Base-by-base conservation (phyloP, 352 stramenopile species). In the Phytophthora agathidicida region DNA sequence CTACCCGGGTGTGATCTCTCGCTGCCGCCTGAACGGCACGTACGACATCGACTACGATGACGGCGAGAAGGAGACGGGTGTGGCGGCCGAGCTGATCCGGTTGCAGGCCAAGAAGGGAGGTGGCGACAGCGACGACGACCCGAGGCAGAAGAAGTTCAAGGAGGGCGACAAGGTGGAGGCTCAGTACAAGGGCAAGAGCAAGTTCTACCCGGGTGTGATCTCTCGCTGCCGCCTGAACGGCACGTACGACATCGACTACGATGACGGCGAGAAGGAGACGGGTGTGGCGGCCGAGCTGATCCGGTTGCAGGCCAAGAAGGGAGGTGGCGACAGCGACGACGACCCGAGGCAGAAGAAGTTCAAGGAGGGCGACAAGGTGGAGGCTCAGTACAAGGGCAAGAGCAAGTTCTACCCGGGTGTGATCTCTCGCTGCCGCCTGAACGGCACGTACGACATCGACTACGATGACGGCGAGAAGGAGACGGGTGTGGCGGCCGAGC, bases 241-340 rank as follows among this genome's bases (percentile, higher is more conserved):
- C 47, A 55, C 47, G 47, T 55, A 55, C 47, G 47, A 55, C 35
- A 55, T 55, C 47, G 47, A 55, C 47, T 55, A 55, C 47, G 47
- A 55, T 13, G 47, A 55, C 33, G 47, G 47, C 33, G 47, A 55
- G 47, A 55, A 55, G 47, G 47, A 55, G 47, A 55, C 47, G 47
- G 47, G 47, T 55, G 47, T 55, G 35, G 47, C 47, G 33, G 47
- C 47, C 47, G 47, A 55, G 33, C 35, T 46, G 47, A 55, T 55
- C 47, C 47, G 47, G 33, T 46, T 17, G 33, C 0, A 46, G 33
- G 47, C 14, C 47, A 55, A 46, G 47, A 55, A 55, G 47, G n/a
- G 33, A 14, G 47, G n/a, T 17, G 42, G 10, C 26, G 47, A 55
- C 33, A 55, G 47, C 47, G 47, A 55, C 47, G 47, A 55, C 47